These are phyloP conservation scores for Verruconis gallopava DNA, from an alignment of 2,329 filamentous ascomycete genomes.

Conservation along the genomic window DNA sequence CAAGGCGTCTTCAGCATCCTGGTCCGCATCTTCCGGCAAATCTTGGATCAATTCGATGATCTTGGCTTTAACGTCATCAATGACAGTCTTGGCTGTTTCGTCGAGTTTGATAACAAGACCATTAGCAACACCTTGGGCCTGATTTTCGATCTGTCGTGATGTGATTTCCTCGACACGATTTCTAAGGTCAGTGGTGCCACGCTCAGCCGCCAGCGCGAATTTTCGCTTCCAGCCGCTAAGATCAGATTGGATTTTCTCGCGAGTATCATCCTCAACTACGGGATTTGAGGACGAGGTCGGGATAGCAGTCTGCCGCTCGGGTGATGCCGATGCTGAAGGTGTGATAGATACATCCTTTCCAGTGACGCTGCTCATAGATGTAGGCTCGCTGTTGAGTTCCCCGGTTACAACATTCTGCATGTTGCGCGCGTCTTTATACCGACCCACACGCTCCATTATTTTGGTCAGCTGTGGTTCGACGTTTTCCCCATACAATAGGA, in stretches of 20 bases:
- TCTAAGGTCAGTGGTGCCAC: constrained; percentile 59
- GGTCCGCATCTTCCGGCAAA: constrained; percentile 46
- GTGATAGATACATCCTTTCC: constrained; percentile 5
- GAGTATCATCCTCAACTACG: constrained; percentile 13
- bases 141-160: constrained; percentile 51
- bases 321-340: constrained; percentile 15
- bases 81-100: constrained; percentile 49
- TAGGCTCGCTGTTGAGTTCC: constrained; percentile 1
- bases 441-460: constrained; percentile 78
- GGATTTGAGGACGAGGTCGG: background rate
- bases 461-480: constrained; percentile 90
- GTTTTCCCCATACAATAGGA: constrained; percentile 73
- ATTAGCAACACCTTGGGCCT: constrained; percentile 53
- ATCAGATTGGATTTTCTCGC: constrained; percentile 59
- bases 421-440: constrained; percentile 55
- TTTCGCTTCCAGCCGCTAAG: constrained; percentile 78
- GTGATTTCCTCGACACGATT: constrained; percentile 59
- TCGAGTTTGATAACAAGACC: constrained; percentile 57
- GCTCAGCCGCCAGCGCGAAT: constrained; percentile 73
- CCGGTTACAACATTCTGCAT: constrained; percentile 45
- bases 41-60: constrained; percentile 44
- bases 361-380: background rate
- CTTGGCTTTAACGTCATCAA: constrained; percentile 51
- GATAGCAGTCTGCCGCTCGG: constrained; percentile 8
- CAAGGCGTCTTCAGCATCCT: constrained; percentile 35